These are phyloP conservation scores for Rubia tinctorum DNA, from an alignment of 305 asterid species.

Conservation along the genomic window DNA sequence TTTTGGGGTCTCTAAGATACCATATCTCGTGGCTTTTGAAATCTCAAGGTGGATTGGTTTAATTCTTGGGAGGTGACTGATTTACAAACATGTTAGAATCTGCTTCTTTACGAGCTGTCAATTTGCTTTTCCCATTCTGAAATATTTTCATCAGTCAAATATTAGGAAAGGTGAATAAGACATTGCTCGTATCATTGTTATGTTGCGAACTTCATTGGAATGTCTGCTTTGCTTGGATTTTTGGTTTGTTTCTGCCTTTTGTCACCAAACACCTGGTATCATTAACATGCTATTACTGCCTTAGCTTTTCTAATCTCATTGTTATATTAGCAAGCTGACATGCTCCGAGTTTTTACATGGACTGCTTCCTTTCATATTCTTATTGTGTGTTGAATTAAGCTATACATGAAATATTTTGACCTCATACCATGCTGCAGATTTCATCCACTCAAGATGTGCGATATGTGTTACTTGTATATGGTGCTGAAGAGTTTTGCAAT, in stretches of 20 bases:
- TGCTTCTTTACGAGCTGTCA: neutral
- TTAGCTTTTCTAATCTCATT: neutral
- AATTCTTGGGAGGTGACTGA: neutral
- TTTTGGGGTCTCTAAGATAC: neutral
- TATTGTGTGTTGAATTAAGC: neutral
- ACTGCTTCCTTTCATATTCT: neutral
- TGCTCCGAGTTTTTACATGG: neutral
- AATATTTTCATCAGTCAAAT: neutral
- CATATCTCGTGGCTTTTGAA: neutral
- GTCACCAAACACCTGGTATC: neutral
- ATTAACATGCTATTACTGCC: neutral
- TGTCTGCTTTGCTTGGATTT: neutral
- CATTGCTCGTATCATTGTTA: neutral
- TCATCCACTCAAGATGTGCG: constrained; percentile 45
- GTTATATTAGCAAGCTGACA: neutral
- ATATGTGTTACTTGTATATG: constrained; percentile 63
- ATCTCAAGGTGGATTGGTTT: neutral
- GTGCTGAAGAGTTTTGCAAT: constrained; percentile 91
- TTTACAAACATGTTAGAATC: neutral
- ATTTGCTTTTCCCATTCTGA: neutral
- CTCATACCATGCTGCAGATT: constrained; percentile 44
- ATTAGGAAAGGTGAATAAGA: neutral
- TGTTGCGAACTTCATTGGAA: neutral
- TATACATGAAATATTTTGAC: constrained; percentile 7
- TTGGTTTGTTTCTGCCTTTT: neutral